These are phyloP conservation scores for Pseudognaphalium luteoalbum DNA, from an alignment of 129 eudicot genomes.

Conservation along the genomic window DNA sequence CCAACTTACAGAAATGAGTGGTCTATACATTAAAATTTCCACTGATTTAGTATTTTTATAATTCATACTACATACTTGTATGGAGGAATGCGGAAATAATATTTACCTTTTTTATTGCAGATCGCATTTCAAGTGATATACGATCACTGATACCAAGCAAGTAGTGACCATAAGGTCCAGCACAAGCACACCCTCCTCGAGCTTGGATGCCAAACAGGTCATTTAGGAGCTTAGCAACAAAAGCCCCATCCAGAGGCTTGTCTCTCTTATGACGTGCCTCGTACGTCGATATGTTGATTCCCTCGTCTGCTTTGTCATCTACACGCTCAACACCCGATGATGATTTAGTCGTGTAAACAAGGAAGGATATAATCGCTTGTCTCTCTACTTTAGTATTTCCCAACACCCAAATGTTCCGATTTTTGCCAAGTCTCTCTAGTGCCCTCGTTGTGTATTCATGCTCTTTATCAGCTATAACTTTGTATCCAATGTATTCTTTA, in stretches of 20 bases:
- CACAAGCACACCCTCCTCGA: constrained; percentile 89
- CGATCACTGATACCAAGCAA: constrained; percentile 47
- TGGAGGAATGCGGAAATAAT: background rate
- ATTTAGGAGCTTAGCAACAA: constrained; percentile 69
- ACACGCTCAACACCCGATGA: constrained; percentile 9
- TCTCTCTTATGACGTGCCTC: constrained; percentile 19
- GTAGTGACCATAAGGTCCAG: constrained; percentile 74
- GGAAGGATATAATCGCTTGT: constrained; percentile 63
- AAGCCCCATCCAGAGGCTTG: constrained; percentile 69
- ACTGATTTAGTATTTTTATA: no score
- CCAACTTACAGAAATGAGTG: background rate
- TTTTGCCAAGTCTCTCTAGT: constrained; percentile 46
- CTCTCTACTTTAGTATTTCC: constrained; percentile 54
- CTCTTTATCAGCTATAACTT: constrained; percentile 44
- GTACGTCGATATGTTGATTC: background rate
- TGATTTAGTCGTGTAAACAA: constrained; percentile 34
- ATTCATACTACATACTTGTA: no score
- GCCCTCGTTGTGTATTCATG: constrained; percentile 44
- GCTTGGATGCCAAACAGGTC: constrained; percentile 88
- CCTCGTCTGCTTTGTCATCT: background rate
- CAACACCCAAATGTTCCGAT: constrained; percentile 40
- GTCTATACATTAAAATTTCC: no score
- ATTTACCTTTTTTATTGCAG: constrained; percentile 53
- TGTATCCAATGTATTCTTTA: constrained; percentile 59
- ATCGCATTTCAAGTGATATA: constrained; percentile 51